Base-by-base conservation (phyloP, 2,329 filamentous ascomycete genomes). In the Aschersonia sp. region DNA sequence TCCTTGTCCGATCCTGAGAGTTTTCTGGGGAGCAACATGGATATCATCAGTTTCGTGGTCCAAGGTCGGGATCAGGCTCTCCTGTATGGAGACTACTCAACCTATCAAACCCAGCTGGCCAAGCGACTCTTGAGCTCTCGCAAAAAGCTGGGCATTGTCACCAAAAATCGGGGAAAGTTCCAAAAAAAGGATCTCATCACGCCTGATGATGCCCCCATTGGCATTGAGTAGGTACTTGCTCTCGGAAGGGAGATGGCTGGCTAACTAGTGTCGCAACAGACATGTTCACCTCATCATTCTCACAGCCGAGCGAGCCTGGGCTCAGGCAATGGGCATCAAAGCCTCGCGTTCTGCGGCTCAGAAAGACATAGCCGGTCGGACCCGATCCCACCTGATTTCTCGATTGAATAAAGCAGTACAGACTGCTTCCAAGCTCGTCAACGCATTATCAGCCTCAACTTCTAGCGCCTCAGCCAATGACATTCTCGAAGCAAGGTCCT, bases 321-420 rank as follows among this genome's bases (percentile, higher is more conserved):
- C 92, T 39, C 83, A 95, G 64, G 90, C 89, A 49, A 94, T 97
- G 88, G 81, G 85, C 61, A 87, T 96, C 75, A 96, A 94, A 66
- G 78, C 87, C 4, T 71, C 79, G 22, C 87, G 94, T 61, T 78
- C 85, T 40, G 76, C 85, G 56, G 87, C 92, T 56, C 80, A 82
- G 51, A 85, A 87, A 63, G 83, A 81, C 45, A 84, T 95, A 53
- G 78, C 81, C 31, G 84, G 88, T 51, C 79, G 83, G 46, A 84
- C 86, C 14, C 81, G 88, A 59, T 83, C 83, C 47, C 90, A 98
- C 64, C 92, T 97, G 40, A 79, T 94, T 49, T 94, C 89, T 11
- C 80, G 89, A 47, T 71, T 97, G 41, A 76, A 81, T 57, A 96
- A 96, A 67, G 88, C 86, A 12, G 76, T 81, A 40, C 76, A 73